Evolutionary conservation across 495 filamentous ascomycete genomes (phyloP).

Genomic region (Annulohypoxylon nitens): DNA sequence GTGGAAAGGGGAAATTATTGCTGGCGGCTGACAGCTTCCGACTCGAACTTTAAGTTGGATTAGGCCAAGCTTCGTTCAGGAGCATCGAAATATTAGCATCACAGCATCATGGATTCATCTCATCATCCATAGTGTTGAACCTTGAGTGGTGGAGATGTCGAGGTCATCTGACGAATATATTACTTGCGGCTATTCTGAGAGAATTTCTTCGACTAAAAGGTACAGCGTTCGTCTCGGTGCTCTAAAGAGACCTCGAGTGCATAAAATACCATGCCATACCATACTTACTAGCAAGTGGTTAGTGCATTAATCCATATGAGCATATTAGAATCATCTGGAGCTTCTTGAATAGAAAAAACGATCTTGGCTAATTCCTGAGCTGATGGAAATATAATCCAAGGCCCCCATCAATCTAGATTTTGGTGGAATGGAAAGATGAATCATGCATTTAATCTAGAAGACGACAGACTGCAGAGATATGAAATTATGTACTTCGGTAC

Average conservation of each 20-base stretch:
- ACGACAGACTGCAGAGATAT: background rate
- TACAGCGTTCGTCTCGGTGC: background rate
- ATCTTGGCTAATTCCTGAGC: background rate
- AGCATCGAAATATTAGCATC: background rate
- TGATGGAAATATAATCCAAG: background rate
- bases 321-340: background rate
- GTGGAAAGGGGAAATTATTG: slow-evolving; percentile 45
- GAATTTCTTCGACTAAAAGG: background rate
- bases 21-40: slow-evolving; percentile 42
- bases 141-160: background rate
- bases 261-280: background rate
- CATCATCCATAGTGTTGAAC: background rate
- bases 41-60: background rate
- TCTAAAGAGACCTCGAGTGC: background rate
- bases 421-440: background rate
- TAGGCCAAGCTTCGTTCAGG: background rate
- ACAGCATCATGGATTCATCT: background rate
- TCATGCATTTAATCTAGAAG: background rate
- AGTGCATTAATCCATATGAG: background rate
- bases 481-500: background rate
- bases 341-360: background rate
- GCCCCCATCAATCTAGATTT: background rate
- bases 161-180: background rate
- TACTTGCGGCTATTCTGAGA: background rate
- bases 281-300: background rate